phyloP scores from a whole-genome alignment of 2,329 filamentous ascomycete species.

The Immersiporthe knoxdaviesiana region DNA sequence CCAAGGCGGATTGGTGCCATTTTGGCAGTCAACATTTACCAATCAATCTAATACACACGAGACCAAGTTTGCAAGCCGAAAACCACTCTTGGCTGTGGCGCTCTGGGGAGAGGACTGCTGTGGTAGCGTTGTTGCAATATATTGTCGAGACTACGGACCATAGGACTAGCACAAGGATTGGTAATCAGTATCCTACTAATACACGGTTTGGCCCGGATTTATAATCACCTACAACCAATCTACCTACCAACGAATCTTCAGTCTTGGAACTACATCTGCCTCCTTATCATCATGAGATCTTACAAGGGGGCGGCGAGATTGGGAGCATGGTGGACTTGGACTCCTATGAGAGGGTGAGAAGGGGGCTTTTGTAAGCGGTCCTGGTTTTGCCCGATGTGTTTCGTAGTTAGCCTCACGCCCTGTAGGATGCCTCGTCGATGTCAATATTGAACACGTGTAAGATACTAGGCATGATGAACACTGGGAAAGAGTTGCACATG shows the following conservation, averaged over 20 bases:
- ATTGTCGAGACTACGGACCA: neutral
- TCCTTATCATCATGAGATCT: neutral
- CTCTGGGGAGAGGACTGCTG: neutral
- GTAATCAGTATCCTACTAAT: neutral
- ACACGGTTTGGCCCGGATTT: neutral
- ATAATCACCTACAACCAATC: neutral
- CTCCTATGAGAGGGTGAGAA: no score
- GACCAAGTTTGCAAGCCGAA: no score
- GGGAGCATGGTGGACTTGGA: neutral
- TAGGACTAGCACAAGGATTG: neutral
- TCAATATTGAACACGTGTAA: neutral
- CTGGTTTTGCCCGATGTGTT: neutral
- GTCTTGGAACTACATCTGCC: neutral
- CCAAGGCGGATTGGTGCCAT: conserved; percentile 58
- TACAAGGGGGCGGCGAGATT: no score
- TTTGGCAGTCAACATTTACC: neutral
- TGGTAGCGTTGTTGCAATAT: neutral
- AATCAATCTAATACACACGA: neutral
- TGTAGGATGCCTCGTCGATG: neutral
- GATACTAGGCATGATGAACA: neutral
- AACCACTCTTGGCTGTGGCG: neutral
- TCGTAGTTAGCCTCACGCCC: neutral
- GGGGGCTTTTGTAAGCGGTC: neutral
- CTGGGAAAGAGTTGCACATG: neutral
- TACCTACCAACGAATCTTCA: neutral